Evolutionary conservation across 2,329 filamentous ascomycete species (phyloP), one percentile per base, ranked within the genome.

Genomic region (Paracoccidioides lutzii): DNA sequence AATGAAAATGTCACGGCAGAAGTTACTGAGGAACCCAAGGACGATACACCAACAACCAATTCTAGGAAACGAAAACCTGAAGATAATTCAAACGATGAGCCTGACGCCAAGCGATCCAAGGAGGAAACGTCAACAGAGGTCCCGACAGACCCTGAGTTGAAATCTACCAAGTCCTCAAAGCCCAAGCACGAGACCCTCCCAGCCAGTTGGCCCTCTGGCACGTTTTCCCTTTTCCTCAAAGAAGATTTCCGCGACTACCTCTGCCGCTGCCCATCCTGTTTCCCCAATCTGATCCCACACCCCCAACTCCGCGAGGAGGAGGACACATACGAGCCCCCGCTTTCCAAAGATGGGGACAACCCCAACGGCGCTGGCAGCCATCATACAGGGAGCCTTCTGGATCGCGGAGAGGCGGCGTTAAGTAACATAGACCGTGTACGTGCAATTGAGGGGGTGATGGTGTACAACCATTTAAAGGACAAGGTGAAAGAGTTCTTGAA

Each of bases 391-490:
- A 93, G 87, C 60, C 77, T 98, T 2, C 82, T 94, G 38, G 90
- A 97, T 52, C 87, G 90, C 15, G 93, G 93, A 49, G 93, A 98
- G 73, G 91, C 88, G 50, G 91, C 90, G 0, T 79, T 98, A 33
- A 89, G 84, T 67, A 94, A 89, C 64, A 84, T 98, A 56, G 93
- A 98, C 67, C 87, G 93, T 2, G 91, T 97, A 6, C 80, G 85
- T 12, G 93, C 93, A 4, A 95, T 98, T 55, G 88, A 98, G 69
- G 93, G 93, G 14, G 91, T 95, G 48, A 96, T 97, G 90, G 91
- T 90, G 0, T 98, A 97, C 72, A 96, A 97, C 65, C 87, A 95
- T 65, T 79, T 98, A 58, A 93, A 94, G 67, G 90, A 97, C 66
- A 90, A 91, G 67, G 82, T 98, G n/a, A 95, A 91, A 76, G 84